Conservation (phyloP, 495 filamentous ascomycete species). For the Talaromyces trachyspermus region DNA sequence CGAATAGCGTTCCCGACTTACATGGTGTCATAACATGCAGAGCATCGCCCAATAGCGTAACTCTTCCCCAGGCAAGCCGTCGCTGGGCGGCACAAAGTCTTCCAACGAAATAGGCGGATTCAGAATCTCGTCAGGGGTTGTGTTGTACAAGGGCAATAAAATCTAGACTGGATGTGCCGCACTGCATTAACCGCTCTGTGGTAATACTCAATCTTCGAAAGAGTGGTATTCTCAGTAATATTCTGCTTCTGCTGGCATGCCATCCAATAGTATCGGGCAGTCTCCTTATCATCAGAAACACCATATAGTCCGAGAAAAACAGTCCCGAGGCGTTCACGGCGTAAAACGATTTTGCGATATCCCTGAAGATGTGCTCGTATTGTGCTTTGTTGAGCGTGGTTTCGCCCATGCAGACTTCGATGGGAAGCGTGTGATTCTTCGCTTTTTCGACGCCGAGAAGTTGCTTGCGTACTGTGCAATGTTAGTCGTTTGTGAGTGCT, state of each 20-base stretch:
- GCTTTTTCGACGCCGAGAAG: neutral
- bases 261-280: slow-evolving; percentile 1
- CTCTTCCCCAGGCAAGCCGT: neutral
- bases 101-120: neutral
- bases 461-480: neutral
- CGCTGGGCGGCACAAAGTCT: neutral
- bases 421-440: neutral
- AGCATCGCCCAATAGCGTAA: neutral
- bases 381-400: neutral
- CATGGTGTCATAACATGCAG: neutral
- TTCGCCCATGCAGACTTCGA: slow-evolving; percentile 1
- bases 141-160: neutral
- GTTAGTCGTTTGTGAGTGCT: neutral
- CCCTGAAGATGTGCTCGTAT: neutral
- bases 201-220: neutral
- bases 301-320: neutral
- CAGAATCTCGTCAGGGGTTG: neutral
- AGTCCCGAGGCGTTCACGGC: neutral
- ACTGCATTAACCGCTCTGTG: neutral
- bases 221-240: neutral
- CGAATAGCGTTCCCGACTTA: neutral
- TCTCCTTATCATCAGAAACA: neutral
- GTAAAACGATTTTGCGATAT: neutral
- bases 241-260: neutral
- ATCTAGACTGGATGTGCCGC: neutral